Base-by-base conservation (phyloP, 2,329 filamentous ascomycete genomes). In the Lachnellula arida region DNA sequence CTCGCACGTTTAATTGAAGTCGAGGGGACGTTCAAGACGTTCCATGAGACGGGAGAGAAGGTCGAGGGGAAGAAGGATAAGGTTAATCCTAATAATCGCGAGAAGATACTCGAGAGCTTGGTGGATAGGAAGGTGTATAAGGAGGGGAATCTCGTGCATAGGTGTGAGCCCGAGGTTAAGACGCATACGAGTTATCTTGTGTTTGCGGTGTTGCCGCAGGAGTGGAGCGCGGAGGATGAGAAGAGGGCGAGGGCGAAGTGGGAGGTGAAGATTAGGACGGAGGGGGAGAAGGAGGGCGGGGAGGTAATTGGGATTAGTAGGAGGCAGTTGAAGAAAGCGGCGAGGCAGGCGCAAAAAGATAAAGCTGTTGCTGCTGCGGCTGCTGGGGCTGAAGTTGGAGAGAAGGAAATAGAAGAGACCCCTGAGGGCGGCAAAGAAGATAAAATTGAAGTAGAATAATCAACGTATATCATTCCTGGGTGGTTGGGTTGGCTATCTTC, bases 111-210 rank as follows among this genome's bases (percentile, higher is more conserved):
- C 14, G 64, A 68, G 57, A 68, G 64, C 49, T 57, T 71, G 44
- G 58, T 70, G 46, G 69, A 71, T 55, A 70, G 72, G 46, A 84
- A 89, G 59, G 71, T 81, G 1, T 96, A 86, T 75, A 82, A 88
- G 68, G 83, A 92, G 59, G 94, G 94, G 1, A 82, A 84, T 28
- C 68, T 97, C 42, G 80, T 91, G 32, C 90, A 95, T 66, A 82
- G 91, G 23, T 85, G 89, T 0, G 94, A 99, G 74, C 76, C 85
- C 0, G 94, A 99, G 67, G 76, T 97, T 58, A 97, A 96, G 79
- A 94, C 89, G 7, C 94, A 99, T 73, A 99, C 94, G 0, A 94
- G 89, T n/a, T 99, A 99, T 71, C 80, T 99, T 4, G 88, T 95
- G 4, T 99, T 99, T 75, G 94, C 94, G 0, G 77, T 94, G 3